phyloP scores from a whole-genome alignment of 1,284 basidiomycete species.

The Porogramme epimiltina region DNA sequence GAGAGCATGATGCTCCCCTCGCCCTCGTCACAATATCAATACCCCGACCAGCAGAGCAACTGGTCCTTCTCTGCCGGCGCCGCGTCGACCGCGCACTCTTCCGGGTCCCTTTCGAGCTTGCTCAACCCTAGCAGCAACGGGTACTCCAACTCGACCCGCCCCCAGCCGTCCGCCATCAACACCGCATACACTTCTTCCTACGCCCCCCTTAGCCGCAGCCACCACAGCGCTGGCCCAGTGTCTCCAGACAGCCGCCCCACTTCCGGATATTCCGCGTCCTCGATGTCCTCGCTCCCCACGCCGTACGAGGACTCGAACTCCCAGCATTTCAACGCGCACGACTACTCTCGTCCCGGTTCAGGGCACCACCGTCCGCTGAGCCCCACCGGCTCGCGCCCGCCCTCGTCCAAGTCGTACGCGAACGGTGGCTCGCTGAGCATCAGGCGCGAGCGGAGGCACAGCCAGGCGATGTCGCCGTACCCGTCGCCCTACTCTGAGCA shows the following conservation, averaged over 20 bases:
- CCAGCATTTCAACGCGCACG: constrained; percentile 51
- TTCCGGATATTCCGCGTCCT: constrained; percentile 81
- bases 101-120: constrained; percentile 72
- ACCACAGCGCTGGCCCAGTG: constrained; percentile 69
- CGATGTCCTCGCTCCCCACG: constrained; percentile 65
- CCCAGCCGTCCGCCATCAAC: constrained; percentile 58
- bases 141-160: constrained; percentile 39
- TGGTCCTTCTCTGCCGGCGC: constrained; percentile 62
- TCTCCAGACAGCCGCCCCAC: constrained; percentile 82
- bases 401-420: constrained; percentile 61
- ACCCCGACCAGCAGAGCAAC: constrained; percentile 50
- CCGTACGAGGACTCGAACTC: constrained; percentile 58
- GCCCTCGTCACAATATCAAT: constrained; percentile 59
- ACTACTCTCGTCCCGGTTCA: constrained; percentile 68
- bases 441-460: constrained; percentile 71
- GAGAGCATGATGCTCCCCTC: constrained; percentile 44
- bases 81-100: constrained; percentile 61
- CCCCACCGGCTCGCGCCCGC: constrained; percentile 51
- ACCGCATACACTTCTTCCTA: constrained; percentile 60
- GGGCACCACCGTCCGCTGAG: constrained; percentile 57
- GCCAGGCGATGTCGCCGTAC: constrained; percentile 82
- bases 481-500: constrained; percentile 75
- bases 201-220: constrained; percentile 59
- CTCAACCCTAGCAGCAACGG: constrained; percentile 71
- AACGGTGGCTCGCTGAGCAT: constrained; percentile 57